Evolutionary conservation across 1,284 basidiomycete genomes (phyloP), one percentile per base, ranked within the genome.

Genomic region (Trichosporon asahii): DNA sequence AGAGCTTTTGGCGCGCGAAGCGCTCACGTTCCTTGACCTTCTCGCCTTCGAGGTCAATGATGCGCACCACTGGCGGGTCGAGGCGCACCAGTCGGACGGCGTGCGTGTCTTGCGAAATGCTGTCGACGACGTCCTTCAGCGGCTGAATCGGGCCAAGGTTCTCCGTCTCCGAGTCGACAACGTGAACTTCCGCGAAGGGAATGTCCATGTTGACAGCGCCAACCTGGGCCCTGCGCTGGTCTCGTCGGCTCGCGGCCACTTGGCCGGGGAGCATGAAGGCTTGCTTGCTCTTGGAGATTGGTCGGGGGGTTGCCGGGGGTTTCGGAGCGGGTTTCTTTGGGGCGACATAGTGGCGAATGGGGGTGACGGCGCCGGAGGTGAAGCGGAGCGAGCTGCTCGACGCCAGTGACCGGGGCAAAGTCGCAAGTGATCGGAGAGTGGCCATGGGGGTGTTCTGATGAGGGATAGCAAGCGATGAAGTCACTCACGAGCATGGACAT

Each of bases 141-240:
- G 74, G 55, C 49, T 69, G 68, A 0, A 75, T 77, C 1, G 73
- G 66, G 14, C 72, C 65, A 8, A 81, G 73, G 40, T 72, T 74
- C 44, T 66, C 61, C 29, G 72, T 73, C 14, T 64, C 65, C 15
- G 77, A 65, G 15, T 72, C 73, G 6, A 79, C 81, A 4, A 82
- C 69, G 46, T 80, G 81, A n/a, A 82, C 81, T 0, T 60, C 72
- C 4, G 73, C 66, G 66, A 76, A 79, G 2, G 82, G 80, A 53
- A 83, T 83, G 12, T 64, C 27, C 37, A 40, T 14, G 66, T 73
- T 73, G 15, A 35, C 64, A 9, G 35, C 6, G 55, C 66, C 7
- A 0, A 65, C 65, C 46, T 71, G 29, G 31, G 33, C 40, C 65
- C 23, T 14, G 15, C 31, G 14, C 29, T 33, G 15, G 57, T 31